phyloP scores from a whole-genome alignment of 2,329 filamentous ascomycete genomes.

The Coniella vitis region DNA sequence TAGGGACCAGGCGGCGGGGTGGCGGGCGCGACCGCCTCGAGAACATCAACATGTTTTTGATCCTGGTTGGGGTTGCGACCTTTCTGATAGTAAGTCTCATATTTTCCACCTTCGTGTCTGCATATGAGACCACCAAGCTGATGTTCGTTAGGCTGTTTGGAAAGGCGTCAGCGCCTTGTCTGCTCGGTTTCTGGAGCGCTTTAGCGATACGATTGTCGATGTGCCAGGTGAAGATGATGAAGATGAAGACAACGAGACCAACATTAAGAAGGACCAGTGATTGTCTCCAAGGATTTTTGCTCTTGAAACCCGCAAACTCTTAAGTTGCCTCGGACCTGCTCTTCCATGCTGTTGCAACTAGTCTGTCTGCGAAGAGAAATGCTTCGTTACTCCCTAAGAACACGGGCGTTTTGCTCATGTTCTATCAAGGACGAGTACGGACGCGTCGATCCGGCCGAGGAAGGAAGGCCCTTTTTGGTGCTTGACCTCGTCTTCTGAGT shows the following conservation, averaged over 20 bases:
- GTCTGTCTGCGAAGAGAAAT: conserved; percentile 82
- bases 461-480: conserved; percentile 16
- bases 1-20: conserved; percentile 50
- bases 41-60: conserved; percentile 70
- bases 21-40: conserved; percentile 75
- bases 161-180: conserved; percentile 72
- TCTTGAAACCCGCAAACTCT: conserved; percentile 72
- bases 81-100: conserved; percentile 62
- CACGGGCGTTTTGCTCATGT: conserved; percentile 44
- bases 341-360: conserved; percentile 84
- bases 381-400: conserved; percentile 36
- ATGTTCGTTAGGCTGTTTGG: conserved; percentile 59
- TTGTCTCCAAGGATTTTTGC: background rate
- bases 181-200: conserved; percentile 64
- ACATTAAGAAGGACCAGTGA: conserved; percentile 23
- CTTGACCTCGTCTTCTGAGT: conserved; percentile 20
- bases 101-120: background rate
- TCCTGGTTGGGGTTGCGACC: conserved; percentile 72
- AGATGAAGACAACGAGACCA: conserved; percentile 30
- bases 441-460: conserved; percentile 25
- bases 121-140: conserved; percentile 17
- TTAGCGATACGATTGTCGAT: conserved; percentile 76
- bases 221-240: conserved; percentile 57
- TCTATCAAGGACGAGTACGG: conserved; percentile 26
- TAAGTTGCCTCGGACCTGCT: conserved; percentile 83